Evolutionary conservation across 2,329 filamentous ascomycete genomes (phyloP).

Genomic region (Alternaria triticina): DNA sequence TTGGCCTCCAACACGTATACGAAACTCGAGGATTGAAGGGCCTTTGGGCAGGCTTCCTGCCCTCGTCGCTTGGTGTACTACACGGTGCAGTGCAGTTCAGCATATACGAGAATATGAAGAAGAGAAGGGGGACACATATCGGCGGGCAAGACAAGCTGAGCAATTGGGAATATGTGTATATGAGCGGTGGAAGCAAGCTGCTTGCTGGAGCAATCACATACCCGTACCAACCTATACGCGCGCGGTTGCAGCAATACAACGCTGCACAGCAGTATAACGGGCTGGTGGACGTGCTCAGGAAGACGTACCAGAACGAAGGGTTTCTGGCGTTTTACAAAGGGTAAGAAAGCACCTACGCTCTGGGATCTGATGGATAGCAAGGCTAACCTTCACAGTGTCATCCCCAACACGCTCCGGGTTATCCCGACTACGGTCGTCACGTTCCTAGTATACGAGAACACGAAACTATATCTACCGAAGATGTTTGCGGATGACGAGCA

Average conservation of each 20-base stretch:
- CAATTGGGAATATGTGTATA: constrained; percentile 78
- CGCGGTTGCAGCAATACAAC: constrained; percentile 87
- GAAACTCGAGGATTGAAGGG: constrained; percentile 74
- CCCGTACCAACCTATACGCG: constrained; percentile 91
- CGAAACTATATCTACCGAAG: constrained; percentile 70
- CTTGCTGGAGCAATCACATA: constrained; percentile 91
- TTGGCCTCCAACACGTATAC: constrained; percentile 72
- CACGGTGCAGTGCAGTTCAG: constrained; percentile 97
- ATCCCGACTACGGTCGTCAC: constrained; percentile 96
- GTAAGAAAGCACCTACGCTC: constrained; percentile 28
- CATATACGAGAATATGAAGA: constrained; percentile 81
- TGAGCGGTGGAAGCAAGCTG: constrained; percentile 83
- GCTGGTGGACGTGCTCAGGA: constrained; percentile 72
- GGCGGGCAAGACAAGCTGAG: constrained; percentile 57
- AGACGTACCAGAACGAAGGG: constrained; percentile 82
- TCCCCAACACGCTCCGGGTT: constrained; percentile 87
- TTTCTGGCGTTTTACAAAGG: constrained; percentile 88
- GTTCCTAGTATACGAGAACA: constrained; percentile 96
- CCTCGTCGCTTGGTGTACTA: constrained; percentile 83
- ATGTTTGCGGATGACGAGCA: constrained; percentile 46
- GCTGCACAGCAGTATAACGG: constrained; percentile 76
- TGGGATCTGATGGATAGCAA: neutral
- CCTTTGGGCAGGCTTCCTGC: constrained; percentile 86
- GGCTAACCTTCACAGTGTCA: constrained; percentile 52
- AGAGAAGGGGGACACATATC: constrained; percentile 58